Base-by-base conservation (phyloP, 305 asterid species). In the Fraxinus xanthoxyloides region DNA sequence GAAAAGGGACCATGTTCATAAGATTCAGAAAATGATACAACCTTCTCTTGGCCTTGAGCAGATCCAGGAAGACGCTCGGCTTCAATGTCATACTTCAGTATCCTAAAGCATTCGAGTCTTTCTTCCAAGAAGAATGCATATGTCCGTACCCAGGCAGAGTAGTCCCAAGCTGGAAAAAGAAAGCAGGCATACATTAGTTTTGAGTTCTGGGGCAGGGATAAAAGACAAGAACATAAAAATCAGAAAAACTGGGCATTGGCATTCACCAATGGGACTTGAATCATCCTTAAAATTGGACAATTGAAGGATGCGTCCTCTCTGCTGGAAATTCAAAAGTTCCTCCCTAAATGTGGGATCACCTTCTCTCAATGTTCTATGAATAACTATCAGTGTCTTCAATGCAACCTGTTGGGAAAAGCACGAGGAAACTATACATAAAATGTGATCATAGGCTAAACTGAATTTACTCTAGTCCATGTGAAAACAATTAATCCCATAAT, bases 11-110 rank as follows among this genome's bases (percentile, higher is more conserved):
- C 70, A 61, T 65, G 73, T 65, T 65, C 73, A 65, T 12, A 28
- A 65, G 73, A 65, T 65, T 61, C 32, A 7, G 70, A 23, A 59
- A 21, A 59, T 59, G 15, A 59, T 21, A 59, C 70, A 23, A 65
- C 70, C 70, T 61, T 61, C 70, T 61, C 70, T 61, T 61, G 70
- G 70, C 70, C 70, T 61, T 61, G 70, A 21, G 70, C 31, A 61
- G 70, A 10, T 61, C 31, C 31, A 8, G 70, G 70, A 61, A 61
- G 70, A 23, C 70, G 70, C 70, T 61, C 70, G 1, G 70, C 32
- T 61, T 61, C 69, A 59, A 59, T 59, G 69, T 59, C 70, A 61
- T 61, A 61, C 31, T 61, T 61, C 32, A 61, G 70, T 61, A 61
- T 61, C 70, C 31, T 61, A 61, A 61, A 61, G 70, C 70, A 23